phyloP scores from a whole-genome alignment of 345 rosid species.

The Populus tremula region DNA sequence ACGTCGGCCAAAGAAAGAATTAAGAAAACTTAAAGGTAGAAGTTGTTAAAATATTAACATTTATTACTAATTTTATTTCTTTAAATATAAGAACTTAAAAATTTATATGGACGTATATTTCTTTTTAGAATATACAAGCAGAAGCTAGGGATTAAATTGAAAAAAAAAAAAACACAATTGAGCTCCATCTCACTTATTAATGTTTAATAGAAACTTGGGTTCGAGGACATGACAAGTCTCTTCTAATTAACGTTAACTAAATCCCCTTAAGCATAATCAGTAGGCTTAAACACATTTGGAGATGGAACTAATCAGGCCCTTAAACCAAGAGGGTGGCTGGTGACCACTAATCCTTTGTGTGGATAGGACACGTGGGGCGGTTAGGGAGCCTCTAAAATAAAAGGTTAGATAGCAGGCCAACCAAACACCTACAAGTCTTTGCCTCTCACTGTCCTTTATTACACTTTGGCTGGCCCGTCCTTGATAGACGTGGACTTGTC shows the following conservation, averaged over 20 bases:
- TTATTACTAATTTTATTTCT: not conserved
- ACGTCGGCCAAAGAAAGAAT: not conserved
- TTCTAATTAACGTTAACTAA: no score
- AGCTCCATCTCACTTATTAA: no score
- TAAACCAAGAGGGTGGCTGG: not conserved
- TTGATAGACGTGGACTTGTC: not conserved
- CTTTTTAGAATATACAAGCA: not conserved
- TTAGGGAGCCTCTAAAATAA: constrained; percentile 10
- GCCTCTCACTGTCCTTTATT: not conserved
- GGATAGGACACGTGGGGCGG: constrained; percentile 41
- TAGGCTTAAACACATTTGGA: not conserved
- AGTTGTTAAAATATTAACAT: no score
- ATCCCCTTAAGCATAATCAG: not conserved
- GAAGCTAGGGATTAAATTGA: not conserved
- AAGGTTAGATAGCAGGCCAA: not conserved
- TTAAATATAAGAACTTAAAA: not conserved
- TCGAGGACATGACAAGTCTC: no score
- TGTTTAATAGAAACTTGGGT: no score
- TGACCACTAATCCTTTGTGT: constrained; percentile 19
- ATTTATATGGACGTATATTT: no score
- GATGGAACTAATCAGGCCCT: not conserved
- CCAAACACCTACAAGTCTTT: not conserved
- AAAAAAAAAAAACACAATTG: no score
- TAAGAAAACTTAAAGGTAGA: not conserved
- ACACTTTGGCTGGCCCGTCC: not conserved